Evolutionary conservation across 1,139 yeast species (phyloP), one percentile per base, ranked within the genome.

Genomic region (Blastobotrys petasosporus): DNA sequence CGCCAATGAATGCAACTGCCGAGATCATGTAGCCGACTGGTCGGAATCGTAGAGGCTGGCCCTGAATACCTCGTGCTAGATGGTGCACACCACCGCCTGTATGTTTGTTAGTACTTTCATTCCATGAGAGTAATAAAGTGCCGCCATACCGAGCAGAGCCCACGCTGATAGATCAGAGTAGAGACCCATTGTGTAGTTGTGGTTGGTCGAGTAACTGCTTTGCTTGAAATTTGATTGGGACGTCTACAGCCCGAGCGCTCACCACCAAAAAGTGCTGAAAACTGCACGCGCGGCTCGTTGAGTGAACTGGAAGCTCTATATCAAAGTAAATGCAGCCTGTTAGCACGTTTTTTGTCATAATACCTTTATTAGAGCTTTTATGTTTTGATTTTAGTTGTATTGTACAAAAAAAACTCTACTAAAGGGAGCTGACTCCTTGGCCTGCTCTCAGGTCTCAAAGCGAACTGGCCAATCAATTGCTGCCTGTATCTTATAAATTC

Each of bases 41-140:
- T 51, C 60, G 59, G 57, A 63, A 60, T 42, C 62, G 56, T 35
- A 64, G 54, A 8, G 68, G 68, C 54, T 64, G 64, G 48, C 61
- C 63, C 39, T 66, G 66, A 42, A 65, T 51, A 37, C 67, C 67
- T 50, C 63, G 63, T 23, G 69, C 66, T 28, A 65, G 56, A 38
- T 64, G 67, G 49, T 64, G 66, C 38, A 61, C 65, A 42, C 59
- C 54, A 28, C 58, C 61, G 42, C 68, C 68, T 59, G 35, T 3
- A 41, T 12, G n/a, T 7, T 20, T 23, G 32, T 42, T 36, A 42
- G 41, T 20, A 23, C 33, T 2, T 16, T 6, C 8, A n/a, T 4
- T 31, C 15, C 8, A 8, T 11, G n/a, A 11, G 29, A 29, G 15
- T 40, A 5, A 12, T 11, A 11, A 3, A 35, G 3, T 9, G 23